These are phyloP conservation scores for Quercus dentata DNA, from an alignment of 306 rosid genomes.

Conservation along the genomic window DNA sequence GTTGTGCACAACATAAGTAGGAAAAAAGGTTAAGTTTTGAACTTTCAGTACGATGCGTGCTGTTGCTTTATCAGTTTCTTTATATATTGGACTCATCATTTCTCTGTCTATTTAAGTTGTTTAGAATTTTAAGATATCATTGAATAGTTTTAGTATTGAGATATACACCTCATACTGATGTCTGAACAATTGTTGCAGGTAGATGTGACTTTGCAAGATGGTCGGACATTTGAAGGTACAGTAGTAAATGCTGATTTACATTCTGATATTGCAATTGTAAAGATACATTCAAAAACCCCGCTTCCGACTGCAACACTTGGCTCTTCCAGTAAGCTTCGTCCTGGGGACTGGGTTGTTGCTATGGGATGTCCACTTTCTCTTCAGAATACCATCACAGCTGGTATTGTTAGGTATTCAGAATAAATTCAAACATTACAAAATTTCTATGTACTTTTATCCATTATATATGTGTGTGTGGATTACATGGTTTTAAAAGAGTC, in stretches of 20 bases:
- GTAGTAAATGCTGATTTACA: conserved; percentile 76
- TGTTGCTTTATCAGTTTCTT: background rate
- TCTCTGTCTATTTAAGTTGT: background rate
- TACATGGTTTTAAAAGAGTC: background rate
- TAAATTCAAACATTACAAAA: background rate
- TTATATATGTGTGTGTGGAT: background rate
- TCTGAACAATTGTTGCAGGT: conserved; percentile 42
- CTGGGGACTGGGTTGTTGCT: conserved; percentile 93
- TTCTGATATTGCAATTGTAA: conserved; percentile 84
- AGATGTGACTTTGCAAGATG: conserved; percentile 88
- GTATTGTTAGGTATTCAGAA: conserved; percentile 74
- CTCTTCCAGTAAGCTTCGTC: conserved; percentile 72
- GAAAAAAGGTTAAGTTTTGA: background rate
- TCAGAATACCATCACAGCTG: conserved; percentile 91
- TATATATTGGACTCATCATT: background rate
- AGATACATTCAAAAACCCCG: conserved; percentile 74
- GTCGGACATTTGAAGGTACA: conserved; percentile 76
- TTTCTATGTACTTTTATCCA: background rate
- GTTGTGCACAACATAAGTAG: background rate
- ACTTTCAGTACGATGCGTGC: background rate
- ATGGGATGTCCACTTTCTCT: conserved; percentile 88
- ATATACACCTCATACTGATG: conserved; percentile 2
- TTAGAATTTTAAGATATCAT: background rate
- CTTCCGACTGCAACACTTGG: conserved; percentile 84
- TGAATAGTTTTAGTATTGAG: background rate